These are phyloP conservation scores for Hypericum perforatum DNA, from an alignment of 345 rosid genomes.

Conservation along the genomic window DNA sequence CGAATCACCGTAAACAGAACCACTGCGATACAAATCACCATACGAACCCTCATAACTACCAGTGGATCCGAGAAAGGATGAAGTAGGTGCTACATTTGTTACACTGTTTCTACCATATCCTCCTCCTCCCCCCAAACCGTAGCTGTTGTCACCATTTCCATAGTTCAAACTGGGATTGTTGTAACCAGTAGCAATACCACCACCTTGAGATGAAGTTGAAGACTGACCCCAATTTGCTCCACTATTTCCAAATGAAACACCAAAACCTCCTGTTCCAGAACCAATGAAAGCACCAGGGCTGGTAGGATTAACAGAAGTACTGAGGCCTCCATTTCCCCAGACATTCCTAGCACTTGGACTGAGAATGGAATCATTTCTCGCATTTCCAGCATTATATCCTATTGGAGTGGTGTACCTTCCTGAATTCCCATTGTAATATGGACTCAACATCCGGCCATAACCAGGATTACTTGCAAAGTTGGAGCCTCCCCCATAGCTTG, in stretches of 20 bases:
- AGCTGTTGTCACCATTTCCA: constrained; percentile 31
- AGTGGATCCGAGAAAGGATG: constrained; percentile 49
- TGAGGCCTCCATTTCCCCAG: constrained; percentile 71
- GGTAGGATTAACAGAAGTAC: constrained; percentile 29
- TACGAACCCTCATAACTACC: constrained; percentile 50
- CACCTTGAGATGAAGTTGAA: constrained; percentile 34
- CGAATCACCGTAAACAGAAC: constrained; percentile 62
- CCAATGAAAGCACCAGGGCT: constrained; percentile 37
- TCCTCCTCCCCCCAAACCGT: constrained; percentile 34
- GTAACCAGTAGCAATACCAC: constrained; percentile 32
- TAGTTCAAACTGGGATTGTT: constrained; percentile 23
- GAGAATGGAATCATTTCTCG: constrained; percentile 51
- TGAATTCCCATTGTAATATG: constrained; percentile 47
- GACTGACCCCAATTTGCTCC: too few species aligned
- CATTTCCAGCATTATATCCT: constrained; percentile 38
- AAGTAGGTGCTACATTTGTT: constrained; percentile 32
- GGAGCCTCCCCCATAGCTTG: constrained; percentile 50
- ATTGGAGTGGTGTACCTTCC: constrained; percentile 63
- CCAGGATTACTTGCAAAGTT: constrained; percentile 51
- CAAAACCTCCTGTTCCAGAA: constrained; percentile 46
- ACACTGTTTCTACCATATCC: constrained; percentile 55
- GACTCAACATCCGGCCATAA: constrained; percentile 50
- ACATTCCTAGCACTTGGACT: constrained; percentile 50
- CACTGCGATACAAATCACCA: constrained; percentile 49
- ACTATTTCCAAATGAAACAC: constrained; percentile 56